Evolutionary conservation across 148 eudicot genomes (phyloP), one percentile per base, ranked within the genome.

Genomic region (Chenopodium formosanum): DNA sequence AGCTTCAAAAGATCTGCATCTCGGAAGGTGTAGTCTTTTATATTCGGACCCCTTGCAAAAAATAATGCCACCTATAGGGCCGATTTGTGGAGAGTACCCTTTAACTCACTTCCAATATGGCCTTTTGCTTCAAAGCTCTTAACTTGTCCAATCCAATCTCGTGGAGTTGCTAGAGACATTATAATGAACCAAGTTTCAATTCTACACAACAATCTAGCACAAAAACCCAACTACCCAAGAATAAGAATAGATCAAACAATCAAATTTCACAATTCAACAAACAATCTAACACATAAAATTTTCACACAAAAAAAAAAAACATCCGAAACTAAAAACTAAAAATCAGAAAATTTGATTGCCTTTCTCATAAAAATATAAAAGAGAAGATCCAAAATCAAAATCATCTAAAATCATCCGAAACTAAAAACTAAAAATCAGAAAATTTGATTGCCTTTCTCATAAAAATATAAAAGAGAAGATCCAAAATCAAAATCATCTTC

Each of bases 1-100:
- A 98, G 99, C 86, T 97, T 97, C 77, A 97, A 89, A 86, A 97
- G 90, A 91, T 97, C 99, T 19, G 99, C 99, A 72, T 94, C 98
- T 85, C 88, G 90, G 82, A 89, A 92, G 81, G 93, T 90, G 83
- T 94, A 94, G 82, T 97, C 97, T 80, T 90, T 94, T 70, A 94
- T 90, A 85, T 97, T 91, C 22, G 99, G 99, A 63, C 99, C 99
- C 84, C 99, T 86, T 69, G 98, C 91, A 65, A 98, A 97, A 86
- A 94, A 97, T 76, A 92, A 60, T 40, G 99, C 99, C 70, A 97
- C 99, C 82, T 92, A 90, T 47, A 98, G 99, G 40, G 99, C 98
- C 27, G 98, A 91, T 81, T 91, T 94, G 84, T 94, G 92, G 77
- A 94, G 91, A n/a, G n/a, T 82, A 37, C 98, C 93, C 86, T 56